phyloP scores from a whole-genome alignment of 768 basidiomycete species.

The Collybia nuda region DNA sequence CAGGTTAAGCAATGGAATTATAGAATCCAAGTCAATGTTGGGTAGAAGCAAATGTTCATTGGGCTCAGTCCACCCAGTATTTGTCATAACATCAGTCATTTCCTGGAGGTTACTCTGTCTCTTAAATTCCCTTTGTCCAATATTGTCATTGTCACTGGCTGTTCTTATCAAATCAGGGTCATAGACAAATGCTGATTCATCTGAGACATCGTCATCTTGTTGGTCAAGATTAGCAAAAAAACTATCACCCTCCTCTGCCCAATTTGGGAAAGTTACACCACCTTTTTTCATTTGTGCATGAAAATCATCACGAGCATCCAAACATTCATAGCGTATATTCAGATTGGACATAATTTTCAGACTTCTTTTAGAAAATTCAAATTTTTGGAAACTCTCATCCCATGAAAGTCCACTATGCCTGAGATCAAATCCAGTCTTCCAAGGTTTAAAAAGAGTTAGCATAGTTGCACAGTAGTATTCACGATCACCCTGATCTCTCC shows the following conservation, averaged over 20 bases:
- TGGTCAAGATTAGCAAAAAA: background rate
- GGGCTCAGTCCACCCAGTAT: constrained; percentile 2
- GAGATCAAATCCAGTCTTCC: constrained; percentile 19
- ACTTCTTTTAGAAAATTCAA: constrained; percentile 15
- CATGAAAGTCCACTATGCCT: constrained; percentile 16
- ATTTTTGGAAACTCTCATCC: constrained; percentile 16
- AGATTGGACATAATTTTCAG: constrained; percentile 24
- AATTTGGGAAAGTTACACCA: no score
- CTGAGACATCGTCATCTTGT: background rate
- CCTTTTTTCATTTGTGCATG: constrained; percentile 8
- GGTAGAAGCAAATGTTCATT: background rate
- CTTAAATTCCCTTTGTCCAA: background rate
- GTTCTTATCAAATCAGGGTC: no score
- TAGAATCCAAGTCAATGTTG: background rate
- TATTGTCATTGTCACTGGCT: background rate
- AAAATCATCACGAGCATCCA: constrained; percentile 26
- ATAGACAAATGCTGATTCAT: background rate
- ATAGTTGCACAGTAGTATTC: constrained; percentile 30
- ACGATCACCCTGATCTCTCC: constrained; percentile 24
- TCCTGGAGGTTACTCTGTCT: background rate
- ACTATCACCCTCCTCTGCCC: background rate
- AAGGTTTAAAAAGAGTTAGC: constrained; percentile 28
- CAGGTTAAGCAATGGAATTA: constrained; percentile 9
- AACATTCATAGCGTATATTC: constrained; percentile 23
- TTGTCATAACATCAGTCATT: background rate